phyloP scores from a whole-genome alignment of 2,329 filamentous ascomycete species.

The Penicillium capsulatum region DNA sequence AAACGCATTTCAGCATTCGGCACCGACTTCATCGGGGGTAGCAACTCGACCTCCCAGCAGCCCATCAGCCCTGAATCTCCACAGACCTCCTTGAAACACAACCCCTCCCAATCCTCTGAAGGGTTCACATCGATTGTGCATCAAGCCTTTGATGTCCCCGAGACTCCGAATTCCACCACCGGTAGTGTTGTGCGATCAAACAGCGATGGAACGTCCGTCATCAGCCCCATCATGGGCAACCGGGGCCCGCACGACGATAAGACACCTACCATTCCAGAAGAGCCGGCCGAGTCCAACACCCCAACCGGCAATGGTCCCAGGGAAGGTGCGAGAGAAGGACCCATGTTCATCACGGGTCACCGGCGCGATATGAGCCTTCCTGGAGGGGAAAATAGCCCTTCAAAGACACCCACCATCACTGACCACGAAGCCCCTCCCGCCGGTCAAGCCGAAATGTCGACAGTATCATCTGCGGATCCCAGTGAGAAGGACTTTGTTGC shows the following conservation, averaged over 20 bases:
- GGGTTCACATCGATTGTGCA: constrained; percentile 60
- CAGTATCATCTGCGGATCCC: constrained; percentile 32
- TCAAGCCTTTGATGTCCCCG: constrained; percentile 59
- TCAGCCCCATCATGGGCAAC: constrained; percentile 60
- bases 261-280: constrained; percentile 56
- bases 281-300: constrained; percentile 38
- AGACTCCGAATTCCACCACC: constrained; percentile 53
- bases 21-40: constrained; percentile 24
- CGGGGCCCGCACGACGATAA: constrained; percentile 39
- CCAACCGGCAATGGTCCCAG: constrained; percentile 17
- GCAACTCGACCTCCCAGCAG: constrained; percentile 13
- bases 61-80: constrained; percentile 11
- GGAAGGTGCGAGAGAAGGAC: constrained; percentile 21
- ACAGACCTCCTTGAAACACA: constrained; percentile 44
- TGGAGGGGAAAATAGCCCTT: constrained; percentile 57
- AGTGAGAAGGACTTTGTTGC: constrained; percentile 26
- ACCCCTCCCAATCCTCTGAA: constrained; percentile 42
- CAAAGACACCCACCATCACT: constrained; percentile 54
- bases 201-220: constrained; percentile 58
- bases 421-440: constrained; percentile 41
- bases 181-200: constrained; percentile 55
- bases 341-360: constrained; percentile 50
- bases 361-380: constrained; percentile 57
- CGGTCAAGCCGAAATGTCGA: constrained; percentile 44
- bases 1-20: constrained; percentile 41